Base-by-base conservation (phyloP, 192 early-diverging fungal species). In the Spinellus fusiger region DNA sequence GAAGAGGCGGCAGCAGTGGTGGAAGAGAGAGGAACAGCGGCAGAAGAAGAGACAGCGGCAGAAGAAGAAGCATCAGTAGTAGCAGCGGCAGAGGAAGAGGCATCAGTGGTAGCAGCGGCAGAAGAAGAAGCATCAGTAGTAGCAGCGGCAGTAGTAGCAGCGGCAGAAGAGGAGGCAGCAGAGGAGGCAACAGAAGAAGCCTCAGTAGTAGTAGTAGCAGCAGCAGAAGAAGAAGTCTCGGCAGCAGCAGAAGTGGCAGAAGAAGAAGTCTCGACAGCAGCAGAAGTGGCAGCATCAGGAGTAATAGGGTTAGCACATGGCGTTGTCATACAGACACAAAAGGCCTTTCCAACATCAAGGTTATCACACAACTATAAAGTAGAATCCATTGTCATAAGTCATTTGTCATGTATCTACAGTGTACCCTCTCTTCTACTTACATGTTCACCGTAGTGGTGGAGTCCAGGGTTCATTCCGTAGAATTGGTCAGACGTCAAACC, bases 291-390 rank as follows among this genome's bases (percentile, higher is more conserved):
- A 2, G 0, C 35, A 20, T 10, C 32, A 22, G 31, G 22, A 40
- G 18, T 20, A 13, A 34, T 26, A 3, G 23, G 0, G 26, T 22
- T 56, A 25, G 35, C 54, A 40, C 54, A 56, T 3, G 54, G 54
- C 35, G n/a, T 13, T 25, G 4, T 25, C 54, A 56, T 56, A 5
- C 54, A 56, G 5, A 56, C 54, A 40, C 54, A 56, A 15, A 23
- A 56, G 13, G 54, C 32, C 35, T 40, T 56, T 1, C 54, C 54
- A 44, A 4, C 22, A 35, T 56, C 54, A 13, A 56, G 35, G 15
- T 56, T 56, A 25, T 56, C 54, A 23, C 54, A 56, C 32, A 25
- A 10, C 54, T 56, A 56, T 33, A 20, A 20, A 55, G 29, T 35
- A 32, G 8, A 20, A 54, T 18, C 18, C 53, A 20, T 33, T 18